phyloP scores from a whole-genome alignment of 805 yeast species.

The Saccharomycopsis lassenensis region DNA sequence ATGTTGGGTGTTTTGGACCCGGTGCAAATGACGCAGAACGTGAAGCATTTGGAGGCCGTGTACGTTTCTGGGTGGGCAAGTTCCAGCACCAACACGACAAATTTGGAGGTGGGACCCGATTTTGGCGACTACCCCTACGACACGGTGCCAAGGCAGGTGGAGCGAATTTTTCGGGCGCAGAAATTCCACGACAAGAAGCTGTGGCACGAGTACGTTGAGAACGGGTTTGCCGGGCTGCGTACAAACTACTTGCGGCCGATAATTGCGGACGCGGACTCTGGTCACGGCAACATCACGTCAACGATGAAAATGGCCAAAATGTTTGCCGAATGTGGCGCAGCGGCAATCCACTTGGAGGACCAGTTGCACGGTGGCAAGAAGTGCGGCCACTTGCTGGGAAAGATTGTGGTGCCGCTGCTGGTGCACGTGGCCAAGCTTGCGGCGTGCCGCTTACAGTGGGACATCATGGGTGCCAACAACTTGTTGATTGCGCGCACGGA shows the following conservation, averaged over 20 bases:
- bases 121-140: constrained; percentile 62
- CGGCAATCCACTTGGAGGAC: constrained; percentile 56
- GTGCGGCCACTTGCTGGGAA: constrained; percentile 55
- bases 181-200: constrained; percentile 44
- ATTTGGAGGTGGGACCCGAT: constrained; percentile 55
- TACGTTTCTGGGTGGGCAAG: constrained; percentile 58
- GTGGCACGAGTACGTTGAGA: constrained; percentile 31
- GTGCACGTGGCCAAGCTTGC: constrained; percentile 43
- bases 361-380: constrained; percentile 57
- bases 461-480: constrained; percentile 48
- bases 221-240: constrained; percentile 21
- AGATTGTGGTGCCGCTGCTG: constrained; percentile 48
- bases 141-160: constrained; percentile 59
- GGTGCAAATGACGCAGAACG: constrained; percentile 47
- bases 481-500: constrained; percentile 52
- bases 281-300: constrained; percentile 52
- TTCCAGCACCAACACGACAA: constrained; percentile 43
- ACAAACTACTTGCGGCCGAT: constrained; percentile 53
- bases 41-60: constrained; percentile 39
- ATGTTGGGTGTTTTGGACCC: constrained; percentile 57
- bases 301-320: constrained; percentile 56
- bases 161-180: constrained; percentile 48
- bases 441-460: constrained; percentile 56
- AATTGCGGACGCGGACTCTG: constrained; percentile 59
- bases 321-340: constrained; percentile 58